Evolutionary conservation across 1,284 basidiomycete species (phyloP), one percentile per base, ranked within the genome.

Genomic region (Cystobasidium sp.): DNA sequence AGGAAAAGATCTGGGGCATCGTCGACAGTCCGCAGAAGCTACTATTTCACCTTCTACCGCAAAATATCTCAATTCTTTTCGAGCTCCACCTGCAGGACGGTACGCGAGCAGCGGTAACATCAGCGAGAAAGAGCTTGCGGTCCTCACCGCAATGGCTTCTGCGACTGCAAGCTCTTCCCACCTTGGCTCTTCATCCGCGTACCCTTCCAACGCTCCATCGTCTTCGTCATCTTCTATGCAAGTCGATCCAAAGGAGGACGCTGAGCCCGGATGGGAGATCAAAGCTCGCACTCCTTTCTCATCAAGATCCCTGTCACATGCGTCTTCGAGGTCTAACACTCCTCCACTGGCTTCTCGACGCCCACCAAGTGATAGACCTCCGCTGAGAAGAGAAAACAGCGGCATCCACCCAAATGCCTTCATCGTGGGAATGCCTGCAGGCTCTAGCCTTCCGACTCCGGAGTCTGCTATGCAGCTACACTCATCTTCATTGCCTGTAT

Each of bases 1-100:
- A 7, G 56, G 56, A 59, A 59, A 59, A 43, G 56, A 59, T 43
- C 31, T 59, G 18, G 56, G 56, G n/a, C 56, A 59, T 43, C 56
- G 56, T n/a, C 14, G 56, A 5, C 9, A 14, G 8, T 0, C 3
- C 5, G 22, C n/a, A 6, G 39, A 43, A 6, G 56, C 16, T n/a
- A 59, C 37, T 16, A 20, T 59, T 41, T 6, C 56, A 22, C 56
- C 56, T 59, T 59, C 56, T n/a, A 59, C 56, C 1, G 56, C 56
- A 16, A n/a, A 43, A 6, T 59, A 59, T n/a, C 31, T 59, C 3
- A n/a, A 22, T 18, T 41, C 56, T 3, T 16, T 59, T 14, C 56
- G 56, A 18, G 56, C 56, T 6, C 37, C 37, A 14, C n/a, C 22
- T 43, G 41, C 31, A 41, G 31, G 31, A 31, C 39, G 37, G 5